Base-by-base conservation (phyloP, 345 rosid species). In the Hibiscus tridactylites region DNA sequence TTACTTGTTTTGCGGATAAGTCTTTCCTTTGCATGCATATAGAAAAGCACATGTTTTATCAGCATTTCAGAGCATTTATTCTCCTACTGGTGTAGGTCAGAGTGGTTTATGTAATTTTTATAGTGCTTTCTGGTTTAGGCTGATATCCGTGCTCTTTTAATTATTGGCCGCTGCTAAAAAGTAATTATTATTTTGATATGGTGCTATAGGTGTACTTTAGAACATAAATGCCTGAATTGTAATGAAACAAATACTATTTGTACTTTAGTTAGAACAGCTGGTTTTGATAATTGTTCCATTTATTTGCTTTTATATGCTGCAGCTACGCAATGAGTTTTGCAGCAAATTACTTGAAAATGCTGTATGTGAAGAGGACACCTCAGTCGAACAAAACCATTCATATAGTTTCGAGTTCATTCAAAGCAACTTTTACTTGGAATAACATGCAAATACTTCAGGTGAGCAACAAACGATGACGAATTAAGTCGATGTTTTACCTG, bases 361-460 rank as follows among this genome's bases (percentile, higher is more conserved):
- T 88, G 2, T 94, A 81, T 65, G 85, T 87, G 85, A 87, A 88
- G 74, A 88, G 96, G 81, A 85, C 95, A 44, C 95, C 96, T 63
- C 88, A 85, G 76, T 71, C 91, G 61, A 88, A 73, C 86, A 94
- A 91, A 81, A 80, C 82, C 29, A 79, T 94, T 68, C 98, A 94
- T 81, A 86, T 94, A 56, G 74, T 88, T 74, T 90, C 96, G 68
- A 90, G 98, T 78, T 94, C 95, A 42, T 79, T 86, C 77, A 94
- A 94, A 83, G 97, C 96, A 62, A 77, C 75, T 66, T 78, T 79
- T 15, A 83, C 92, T 12, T 94, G 98, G 98, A 93, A 90, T 82
- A 90, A 94, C 78, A 91, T 91, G 98, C 87, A 86, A 79, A 90
- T 91, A 53, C 96, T 94, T 76, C 98, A 91, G 91, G 97, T 93